These are phyloP conservation scores for Malassezia yamatoensis DNA, from an alignment of 1,284 basidiomycete genomes.

Conservation along the genomic window DNA sequence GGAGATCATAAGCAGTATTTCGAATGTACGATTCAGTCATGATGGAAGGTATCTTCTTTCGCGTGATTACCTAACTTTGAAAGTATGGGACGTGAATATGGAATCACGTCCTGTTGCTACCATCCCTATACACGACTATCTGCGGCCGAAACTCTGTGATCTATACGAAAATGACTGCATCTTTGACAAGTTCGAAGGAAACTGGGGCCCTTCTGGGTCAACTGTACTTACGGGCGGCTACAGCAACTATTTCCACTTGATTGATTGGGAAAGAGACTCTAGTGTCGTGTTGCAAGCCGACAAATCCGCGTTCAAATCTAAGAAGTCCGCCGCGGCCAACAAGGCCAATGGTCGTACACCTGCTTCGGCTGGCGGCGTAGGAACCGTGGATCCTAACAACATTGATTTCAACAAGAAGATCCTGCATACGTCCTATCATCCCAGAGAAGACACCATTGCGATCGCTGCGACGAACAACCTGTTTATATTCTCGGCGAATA, in stretches of 20 bases:
- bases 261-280: constrained; percentile 77
- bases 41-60: constrained; percentile 95
- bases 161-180: constrained; percentile 99
- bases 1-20: constrained; percentile 99
- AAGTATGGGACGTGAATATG: constrained; percentile 99
- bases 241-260: constrained; percentile 99
- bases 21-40: constrained; percentile 96
- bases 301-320: constrained; percentile 98
- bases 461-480: constrained; percentile 51
- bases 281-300: constrained; percentile 95
- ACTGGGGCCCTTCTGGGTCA: constrained; percentile 43
- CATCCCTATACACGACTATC: constrained; percentile 96
- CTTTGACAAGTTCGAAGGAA: constrained; percentile 85
- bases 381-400: constrained; percentile 45
- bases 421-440: constrained; percentile 74
- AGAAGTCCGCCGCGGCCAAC: constrained; percentile 66
- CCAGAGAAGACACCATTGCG: constrained; percentile 82
- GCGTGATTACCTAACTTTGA: constrained; percentile 90
- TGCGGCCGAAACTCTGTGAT: constrained; percentile 93
- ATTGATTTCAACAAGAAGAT: constrained; percentile 94
- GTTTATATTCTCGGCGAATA: constrained; percentile 54
- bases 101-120: constrained; percentile 92
- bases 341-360: constrained; percentile 60
- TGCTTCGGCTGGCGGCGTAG: constrained; percentile 59
- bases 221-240: constrained; percentile 72